A percentile compares a stretch with the other conserved stretches of the same genome.
Conservation (phyloP, 2,329 filamentous ascomycete genomes). For the Corynespora cassiicola region DNA sequence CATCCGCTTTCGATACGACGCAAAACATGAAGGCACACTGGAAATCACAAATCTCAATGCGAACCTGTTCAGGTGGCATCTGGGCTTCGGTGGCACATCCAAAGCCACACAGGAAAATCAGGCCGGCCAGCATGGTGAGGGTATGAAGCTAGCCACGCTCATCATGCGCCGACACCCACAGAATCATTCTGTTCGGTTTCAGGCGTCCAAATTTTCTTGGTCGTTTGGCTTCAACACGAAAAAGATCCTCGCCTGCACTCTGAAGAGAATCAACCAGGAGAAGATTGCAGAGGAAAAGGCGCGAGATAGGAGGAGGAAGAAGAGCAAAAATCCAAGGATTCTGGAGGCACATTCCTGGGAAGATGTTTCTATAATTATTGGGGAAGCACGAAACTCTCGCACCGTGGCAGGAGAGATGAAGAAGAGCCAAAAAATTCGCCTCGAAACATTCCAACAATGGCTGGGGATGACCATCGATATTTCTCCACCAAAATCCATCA, state of each 20-base stretch:
- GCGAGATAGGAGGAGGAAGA: constrained; percentile 1
- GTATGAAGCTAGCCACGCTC: constrained; percentile 22
- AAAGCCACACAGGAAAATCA: constrained; percentile 15
- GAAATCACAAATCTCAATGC: constrained; percentile 23
- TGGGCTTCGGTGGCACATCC: constrained; percentile 18
- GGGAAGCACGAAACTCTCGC: constrained; percentile 4
- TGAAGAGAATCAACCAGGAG: constrained; percentile 5
- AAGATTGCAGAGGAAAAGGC: background rate
- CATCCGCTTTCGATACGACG: constrained; percentile 20
- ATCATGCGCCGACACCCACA: constrained; percentile 14
- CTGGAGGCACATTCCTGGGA: constrained; percentile 13
- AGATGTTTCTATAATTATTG: constrained; percentile 18
- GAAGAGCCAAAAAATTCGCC: constrained; percentile 5
- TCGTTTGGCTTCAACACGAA: constrained; percentile 10
- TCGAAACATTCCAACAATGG: constrained; percentile 4
- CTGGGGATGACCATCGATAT: constrained; percentile 8
- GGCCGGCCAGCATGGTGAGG: constrained; percentile 26
- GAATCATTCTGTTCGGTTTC: constrained; percentile 14
- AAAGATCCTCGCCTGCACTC: constrained; percentile 9
- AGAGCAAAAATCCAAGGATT: constrained; percentile 1
- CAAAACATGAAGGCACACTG: constrained; percentile 6
- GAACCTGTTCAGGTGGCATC: constrained; percentile 5
- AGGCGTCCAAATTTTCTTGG: constrained; percentile 6
- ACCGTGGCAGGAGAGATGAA: background rate
- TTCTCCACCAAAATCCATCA: constrained; percentile 2